Conservation (phyloP, 176 grass and related monocot species). For the Avena sativa region DNA sequence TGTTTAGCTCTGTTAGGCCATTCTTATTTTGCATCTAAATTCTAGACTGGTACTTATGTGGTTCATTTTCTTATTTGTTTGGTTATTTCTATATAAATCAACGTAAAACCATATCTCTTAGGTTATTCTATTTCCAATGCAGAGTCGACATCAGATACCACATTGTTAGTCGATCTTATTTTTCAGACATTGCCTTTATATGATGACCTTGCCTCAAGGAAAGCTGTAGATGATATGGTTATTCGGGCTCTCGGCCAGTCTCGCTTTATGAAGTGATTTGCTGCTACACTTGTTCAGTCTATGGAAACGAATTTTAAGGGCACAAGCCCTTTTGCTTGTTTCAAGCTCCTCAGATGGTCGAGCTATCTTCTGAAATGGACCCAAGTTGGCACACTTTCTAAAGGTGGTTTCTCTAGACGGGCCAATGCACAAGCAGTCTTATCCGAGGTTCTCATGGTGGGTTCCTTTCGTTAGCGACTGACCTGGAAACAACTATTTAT, state of each 20-base stretch:
- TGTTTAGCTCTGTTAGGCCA: background rate
- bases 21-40: background rate
- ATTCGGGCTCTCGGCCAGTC: conserved; percentile 64
- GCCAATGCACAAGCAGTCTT: conserved; percentile 68
- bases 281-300: conserved; percentile 66
- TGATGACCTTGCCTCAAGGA: conserved; percentile 86
- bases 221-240: conserved; percentile 84
- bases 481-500: conserved; percentile 51
- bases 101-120: conserved; percentile 42
- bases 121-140: conserved; percentile 39
- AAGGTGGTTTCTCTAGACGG: conserved; percentile 76
- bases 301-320: conserved; percentile 82
- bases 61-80: conserved; percentile 9
- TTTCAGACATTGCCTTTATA: conserved; percentile 88
- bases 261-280: conserved; percentile 76
- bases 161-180: conserved; percentile 75
- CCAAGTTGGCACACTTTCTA: conserved; percentile 73
- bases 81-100: background rate
- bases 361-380: conserved; percentile 81
- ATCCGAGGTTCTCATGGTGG: conserved; percentile 73
- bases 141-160: conserved; percentile 60
- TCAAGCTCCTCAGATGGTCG: conserved; percentile 91
- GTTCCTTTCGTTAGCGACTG: conserved; percentile 61
- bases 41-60: background rate
- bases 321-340: conserved; percentile 64